Percentiles rank a stretch among this genome's conserved stretches.
Conservation (phyloP, 805 yeast genomes). For the Candida chilensis region DNA sequence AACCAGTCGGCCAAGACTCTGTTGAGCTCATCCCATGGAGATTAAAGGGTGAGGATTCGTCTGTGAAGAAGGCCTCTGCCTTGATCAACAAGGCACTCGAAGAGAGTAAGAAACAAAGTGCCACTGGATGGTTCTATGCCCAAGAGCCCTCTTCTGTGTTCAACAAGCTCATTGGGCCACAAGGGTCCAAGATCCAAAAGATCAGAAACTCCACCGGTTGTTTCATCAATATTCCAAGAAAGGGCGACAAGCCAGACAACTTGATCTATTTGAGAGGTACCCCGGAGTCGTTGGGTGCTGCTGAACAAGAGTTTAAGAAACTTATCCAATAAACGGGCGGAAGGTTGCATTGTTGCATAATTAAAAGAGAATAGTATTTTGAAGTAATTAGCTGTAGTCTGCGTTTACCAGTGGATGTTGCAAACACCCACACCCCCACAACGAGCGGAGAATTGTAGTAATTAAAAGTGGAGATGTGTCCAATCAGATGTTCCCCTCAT, state of each 20-base stretch:
- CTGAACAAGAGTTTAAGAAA: background rate
- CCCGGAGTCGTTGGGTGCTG: slow-evolving; percentile 32
- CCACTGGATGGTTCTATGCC: slow-evolving; percentile 56
- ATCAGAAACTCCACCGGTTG: slow-evolving; percentile 53
- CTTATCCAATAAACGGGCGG: no score
- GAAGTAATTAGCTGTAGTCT: no score
- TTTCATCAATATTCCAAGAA: slow-evolving; percentile 56
- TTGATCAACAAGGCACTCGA: slow-evolving; percentile 41
- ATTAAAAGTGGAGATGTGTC: no score
- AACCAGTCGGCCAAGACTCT: slow-evolving; percentile 9
- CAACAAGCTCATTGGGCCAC: slow-evolving; percentile 66
- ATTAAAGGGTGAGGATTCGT: slow-evolving; percentile 43
- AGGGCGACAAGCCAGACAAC: slow-evolving; percentile 38
- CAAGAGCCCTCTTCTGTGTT: slow-evolving; percentile 38
- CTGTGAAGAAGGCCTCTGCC: slow-evolving; percentile 42
- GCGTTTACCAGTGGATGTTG: no score
- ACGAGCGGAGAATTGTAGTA: no score
- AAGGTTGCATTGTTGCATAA: no score
- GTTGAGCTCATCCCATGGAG: slow-evolving; percentile 52
- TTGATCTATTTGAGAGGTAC: slow-evolving; percentile 55
- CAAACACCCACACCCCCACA: no score
- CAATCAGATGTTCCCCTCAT: no score
- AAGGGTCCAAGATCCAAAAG: slow-evolving; percentile 56
- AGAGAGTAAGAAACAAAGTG: slow-evolving; percentile 32
- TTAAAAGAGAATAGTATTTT: slow-evolving; percentile 2